phyloP scores from a whole-genome alignment of 257 asterid species.

The Solanum pennellii region DNA sequence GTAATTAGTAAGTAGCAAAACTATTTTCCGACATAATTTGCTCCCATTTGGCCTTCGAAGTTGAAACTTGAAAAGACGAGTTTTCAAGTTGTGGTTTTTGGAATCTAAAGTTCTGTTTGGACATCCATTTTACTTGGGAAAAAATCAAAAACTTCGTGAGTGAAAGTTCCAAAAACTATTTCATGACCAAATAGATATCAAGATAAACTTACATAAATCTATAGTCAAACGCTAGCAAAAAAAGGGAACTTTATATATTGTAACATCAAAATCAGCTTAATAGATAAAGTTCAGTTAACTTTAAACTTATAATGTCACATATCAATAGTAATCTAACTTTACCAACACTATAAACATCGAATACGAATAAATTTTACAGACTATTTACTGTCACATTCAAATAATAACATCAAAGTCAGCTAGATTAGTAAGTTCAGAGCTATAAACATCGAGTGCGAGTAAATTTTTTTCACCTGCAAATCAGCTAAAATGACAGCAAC shows the following conservation, averaged over 20 bases:
- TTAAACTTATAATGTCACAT: background rate
- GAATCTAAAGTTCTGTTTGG: background rate
- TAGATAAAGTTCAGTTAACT: background rate
- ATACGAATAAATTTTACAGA: background rate
- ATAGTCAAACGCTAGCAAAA: background rate
- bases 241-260: background rate
- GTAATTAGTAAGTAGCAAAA: background rate
- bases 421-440: background rate
- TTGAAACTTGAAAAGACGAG: background rate
- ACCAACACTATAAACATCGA: background rate
- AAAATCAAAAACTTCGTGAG: too few relatives aligned
- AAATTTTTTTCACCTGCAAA: constrained; percentile 47
- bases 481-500: constrained; percentile 73
- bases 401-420: background rate
- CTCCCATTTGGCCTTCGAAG: background rate
- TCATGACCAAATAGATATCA: background rate
- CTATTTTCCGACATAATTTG: too few relatives aligned
- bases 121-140: background rate
- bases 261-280: background rate
- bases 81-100: background rate
- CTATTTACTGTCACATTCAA: background rate
- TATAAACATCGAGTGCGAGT: background rate
- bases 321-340: background rate
- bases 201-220: background rate
- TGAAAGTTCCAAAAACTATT: background rate